Percentiles rank a stretch among this genome's conserved stretches.
Evolutionary conservation across 495 filamentous ascomycete species (phyloP).

Genomic region (Neurospora hispaniola): DNA sequence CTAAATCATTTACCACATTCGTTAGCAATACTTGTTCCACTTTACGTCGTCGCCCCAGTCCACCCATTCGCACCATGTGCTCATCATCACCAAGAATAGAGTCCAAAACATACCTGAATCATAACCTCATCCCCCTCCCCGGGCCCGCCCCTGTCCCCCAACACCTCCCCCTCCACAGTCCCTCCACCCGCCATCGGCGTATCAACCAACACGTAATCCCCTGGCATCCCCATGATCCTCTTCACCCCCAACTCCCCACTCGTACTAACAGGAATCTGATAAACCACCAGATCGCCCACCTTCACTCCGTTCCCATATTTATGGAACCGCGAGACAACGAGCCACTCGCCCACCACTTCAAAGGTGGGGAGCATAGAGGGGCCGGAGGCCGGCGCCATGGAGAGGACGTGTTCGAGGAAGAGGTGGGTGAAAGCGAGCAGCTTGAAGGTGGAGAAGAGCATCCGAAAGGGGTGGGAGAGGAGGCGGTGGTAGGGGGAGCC

Average conservation of each 20-base stretch:
- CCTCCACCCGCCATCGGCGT: slow-evolving; percentile 34
- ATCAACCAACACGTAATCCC: slow-evolving; percentile 78
- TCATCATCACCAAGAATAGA: not conserved
- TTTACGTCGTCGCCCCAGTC: not conserved
- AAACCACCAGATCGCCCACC: slow-evolving; percentile 80
- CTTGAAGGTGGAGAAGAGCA: slow-evolving; percentile 28
- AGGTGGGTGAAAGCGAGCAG: slow-evolving; percentile 46
- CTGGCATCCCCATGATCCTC: slow-evolving; percentile 74
- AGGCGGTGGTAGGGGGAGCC: not conserved
- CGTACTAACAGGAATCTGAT: slow-evolving; percentile 60
- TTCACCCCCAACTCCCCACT: slow-evolving; percentile 50
- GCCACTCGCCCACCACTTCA: slow-evolving; percentile 49
- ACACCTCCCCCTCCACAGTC: not conserved
- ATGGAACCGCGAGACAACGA: slow-evolving; percentile 55
- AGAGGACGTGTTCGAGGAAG: slow-evolving; percentile 42
- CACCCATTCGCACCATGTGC: not conserved
- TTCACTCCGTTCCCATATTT: slow-evolving; percentile 55
- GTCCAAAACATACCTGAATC: slow-evolving; percentile 53
- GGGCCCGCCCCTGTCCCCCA: not conserved
- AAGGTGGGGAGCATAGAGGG: slow-evolving; percentile 79
- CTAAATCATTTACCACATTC: slow-evolving; percentile 26
- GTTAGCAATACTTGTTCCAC: not conserved
- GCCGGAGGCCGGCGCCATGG: slow-evolving; percentile 44
- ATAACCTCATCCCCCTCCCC: slow-evolving; percentile 38
- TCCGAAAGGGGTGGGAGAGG: slow-evolving; percentile 29